Percentiles rank a stretch among this genome's conserved stretches.
Conservation (phyloP, 441 rosid species). For the Brassica balearica region DNA sequence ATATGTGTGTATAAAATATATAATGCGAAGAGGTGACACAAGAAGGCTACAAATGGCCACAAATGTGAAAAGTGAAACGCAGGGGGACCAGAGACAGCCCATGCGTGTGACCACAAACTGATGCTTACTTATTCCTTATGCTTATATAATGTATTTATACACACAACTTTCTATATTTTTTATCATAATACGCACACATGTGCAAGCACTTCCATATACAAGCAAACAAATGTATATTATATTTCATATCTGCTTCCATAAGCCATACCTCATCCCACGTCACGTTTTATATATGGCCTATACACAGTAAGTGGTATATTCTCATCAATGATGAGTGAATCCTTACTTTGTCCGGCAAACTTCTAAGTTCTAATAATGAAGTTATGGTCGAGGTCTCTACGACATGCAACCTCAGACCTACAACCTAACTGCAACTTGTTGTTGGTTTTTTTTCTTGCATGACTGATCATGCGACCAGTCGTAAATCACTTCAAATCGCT, state of each 20-base stretch:
- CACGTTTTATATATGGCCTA: conserved; percentile 22
- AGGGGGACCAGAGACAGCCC: conserved; percentile 50
- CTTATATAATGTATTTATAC: neutral
- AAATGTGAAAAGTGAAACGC: conserved; percentile 38
- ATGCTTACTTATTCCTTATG: conserved; percentile 44
- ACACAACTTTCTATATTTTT: neutral
- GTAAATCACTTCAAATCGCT: neutral
- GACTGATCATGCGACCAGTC: too few relatives aligned
- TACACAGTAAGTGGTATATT: neutral
- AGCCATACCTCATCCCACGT: conserved; percentile 47
- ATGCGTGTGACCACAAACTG: conserved; percentile 51
- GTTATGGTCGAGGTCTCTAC: conserved; percentile 12
- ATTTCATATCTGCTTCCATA: conserved; percentile 40
- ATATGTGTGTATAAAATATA: conserved; percentile 31
- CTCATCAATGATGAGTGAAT: conserved; percentile 11
- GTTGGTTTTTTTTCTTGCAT: neutral
- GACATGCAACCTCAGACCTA: neutral
- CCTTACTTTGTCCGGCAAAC: neutral
- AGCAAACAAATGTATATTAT: conserved; percentile 23
- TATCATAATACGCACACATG: conserved; percentile 26
- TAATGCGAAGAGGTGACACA: conserved; percentile 36
- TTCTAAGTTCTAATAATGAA: neutral
- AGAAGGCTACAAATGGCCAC: conserved; percentile 48
- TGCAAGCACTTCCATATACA: conserved; percentile 42
- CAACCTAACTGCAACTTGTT: neutral